Evolutionary conservation across 2,329 filamentous ascomycete species (phyloP).

Genomic region (Aspergillus sp.): DNA sequence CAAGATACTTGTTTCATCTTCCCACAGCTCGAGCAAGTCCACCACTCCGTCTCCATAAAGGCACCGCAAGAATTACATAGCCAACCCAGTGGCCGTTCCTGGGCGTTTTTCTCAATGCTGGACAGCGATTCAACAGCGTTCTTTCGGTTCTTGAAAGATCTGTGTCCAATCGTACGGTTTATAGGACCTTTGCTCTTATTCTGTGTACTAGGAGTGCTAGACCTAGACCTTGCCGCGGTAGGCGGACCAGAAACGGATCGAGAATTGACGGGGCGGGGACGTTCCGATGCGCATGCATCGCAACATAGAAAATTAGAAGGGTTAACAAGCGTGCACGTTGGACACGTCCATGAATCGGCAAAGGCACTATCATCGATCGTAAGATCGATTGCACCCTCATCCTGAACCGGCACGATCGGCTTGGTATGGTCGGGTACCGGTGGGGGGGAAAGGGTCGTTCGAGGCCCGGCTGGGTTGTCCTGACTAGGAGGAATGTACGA

Average conservation of each 20-base stretch:
- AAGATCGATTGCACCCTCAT: conserved; percentile 15
- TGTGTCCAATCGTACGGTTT: conserved; percentile 14
- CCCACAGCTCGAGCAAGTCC: conserved; percentile 62
- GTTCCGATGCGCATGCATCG: conserved; percentile 59
- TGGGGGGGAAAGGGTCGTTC: conserved; percentile 38
- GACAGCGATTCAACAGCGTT: conserved; percentile 39
- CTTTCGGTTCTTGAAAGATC: conserved; percentile 29
- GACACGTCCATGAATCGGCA: conserved; percentile 56
- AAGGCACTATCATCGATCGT: conserved; percentile 31
- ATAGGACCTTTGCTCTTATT: conserved; percentile 24
- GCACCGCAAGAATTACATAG: conserved; percentile 57
- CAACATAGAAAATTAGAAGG: conserved; percentile 59
- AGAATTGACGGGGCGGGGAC: conserved; percentile 39
- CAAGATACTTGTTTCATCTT: conserved; percentile 57
- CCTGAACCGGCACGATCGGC: conserved; percentile 20
- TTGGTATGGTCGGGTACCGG: conserved; percentile 31
- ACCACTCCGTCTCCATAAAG: conserved; percentile 66
- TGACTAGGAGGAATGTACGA: conserved; percentile 55
- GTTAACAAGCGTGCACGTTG: conserved; percentile 63
- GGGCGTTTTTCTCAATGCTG: conserved; percentile 41
- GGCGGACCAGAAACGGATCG: conserved; percentile 16
- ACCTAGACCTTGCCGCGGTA: neutral
- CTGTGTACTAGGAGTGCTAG: conserved; percentile 8
- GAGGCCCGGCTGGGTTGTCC: conserved; percentile 52
- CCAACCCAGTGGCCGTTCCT: conserved; percentile 57